Evolutionary conservation across 202 grass and related monocot species (phyloP), one percentile per base, ranked within the genome.

Genomic region (Saccharum hybrid): DNA sequence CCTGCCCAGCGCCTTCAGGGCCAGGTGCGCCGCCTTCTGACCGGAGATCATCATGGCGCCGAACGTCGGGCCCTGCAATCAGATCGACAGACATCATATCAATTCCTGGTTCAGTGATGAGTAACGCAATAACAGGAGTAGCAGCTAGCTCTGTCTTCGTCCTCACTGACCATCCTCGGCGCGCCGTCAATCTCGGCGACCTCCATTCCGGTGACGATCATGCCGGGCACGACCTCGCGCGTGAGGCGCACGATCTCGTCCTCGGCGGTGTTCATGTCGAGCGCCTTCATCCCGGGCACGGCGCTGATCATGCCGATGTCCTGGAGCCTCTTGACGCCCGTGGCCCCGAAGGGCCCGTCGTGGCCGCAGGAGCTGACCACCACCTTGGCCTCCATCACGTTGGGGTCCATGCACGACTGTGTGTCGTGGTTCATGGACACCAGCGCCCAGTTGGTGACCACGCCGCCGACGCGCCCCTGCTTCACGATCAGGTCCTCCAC

Each of bases 11-110:
- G 94, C 92, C 90, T 89, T 90, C 36, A 97, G 78, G 31, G 92
- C 88, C 76, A 94, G 86, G 86, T 94, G 94, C 66, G 92, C 94
- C n/a, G 94, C 94, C 92, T 97, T 97, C 86, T 97, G 94, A 34
- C 94, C 94, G 2, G 94, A 97, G 39, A 97, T 88, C 94, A 97
- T 97, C 94, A 97, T 97, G 57, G 94, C 94, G 67, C 94, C 94
- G 83, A 97, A 97, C 9, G 94, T 97, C 19, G 94, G 94, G 39
- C 94, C 94, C 94, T 6, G 6, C 1, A 1, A 40, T 40, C 38
- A 40, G 26, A 45, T 11, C 40, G 11, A n/a, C n/a, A n/a, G n/a
- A n/a, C n/a, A n/a, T n/a, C n/a, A n/a, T n/a, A 28, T 28, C 26
- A 28, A 28, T 28, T 28, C 26, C 26, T n/a, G n/a, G n/a, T n/a